Base-by-base conservation (phyloP, 257 asterid genomes). In the Knoxia roxburghii region DNA sequence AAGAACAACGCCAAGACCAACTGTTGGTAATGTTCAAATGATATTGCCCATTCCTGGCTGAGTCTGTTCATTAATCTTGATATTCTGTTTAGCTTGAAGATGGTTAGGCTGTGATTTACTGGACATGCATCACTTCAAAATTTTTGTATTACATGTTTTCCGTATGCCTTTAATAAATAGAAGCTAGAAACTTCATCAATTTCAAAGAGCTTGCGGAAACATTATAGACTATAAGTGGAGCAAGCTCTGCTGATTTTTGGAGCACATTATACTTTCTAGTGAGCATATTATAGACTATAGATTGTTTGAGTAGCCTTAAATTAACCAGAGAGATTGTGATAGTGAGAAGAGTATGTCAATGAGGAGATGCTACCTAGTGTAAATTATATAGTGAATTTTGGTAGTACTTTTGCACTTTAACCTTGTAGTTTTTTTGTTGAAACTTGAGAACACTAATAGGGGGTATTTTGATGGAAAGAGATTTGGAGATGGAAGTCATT, bases 1-100 rank as follows among this genome's bases (percentile, higher is more conserved):
- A 61, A 82, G 97, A 79, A 82, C 80, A 58, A 88, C 94, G 32
- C 95, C 99, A 71, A 80, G 97, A 73, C 97, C 99, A 71, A 81
- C 91, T 27, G 75, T 74, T 72, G 89, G 99, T 90, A 88, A 82
- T 24, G 32, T 55, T 58, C 67, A 9, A 39, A 10, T 68, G 29
- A 48, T 17, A 10, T 2, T 23, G 45, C 20, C 40, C 68, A 7
- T 55, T 41, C 52, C 61, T 45, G 23, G 35, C 23, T 59, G 45
- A 2, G 39, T 41, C 64, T 43, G 11, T 40, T 29, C 60, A 20
- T 70, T 59, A 23, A 37, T 23, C 57, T 41, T 26, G 57, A 7
- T 11, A 1, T 18, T 14, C 23, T 27, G 18, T 26, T 51, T 3
- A 12, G 35, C 30, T 23, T 12, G 7, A 12, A 33, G 35, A 24